These are phyloP conservation scores for Pichia paraexigua DNA, from an alignment of 805 yeast species.

Conservation along the genomic window DNA sequence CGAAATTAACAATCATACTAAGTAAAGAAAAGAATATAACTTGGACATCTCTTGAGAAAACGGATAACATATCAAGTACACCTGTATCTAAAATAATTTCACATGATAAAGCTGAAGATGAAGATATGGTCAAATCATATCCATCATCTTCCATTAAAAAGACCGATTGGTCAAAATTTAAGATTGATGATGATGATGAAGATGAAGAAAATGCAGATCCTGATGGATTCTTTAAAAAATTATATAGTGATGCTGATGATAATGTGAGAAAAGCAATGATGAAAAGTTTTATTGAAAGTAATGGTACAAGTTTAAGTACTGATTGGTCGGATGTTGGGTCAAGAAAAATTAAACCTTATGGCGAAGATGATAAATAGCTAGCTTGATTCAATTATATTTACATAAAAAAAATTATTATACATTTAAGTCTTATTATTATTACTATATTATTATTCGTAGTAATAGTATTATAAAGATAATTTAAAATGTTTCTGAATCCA, in stretches of 20 bases:
- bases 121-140: slow-evolving; percentile 26
- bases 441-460: too few relatives aligned
- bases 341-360: slow-evolving; percentile 38
- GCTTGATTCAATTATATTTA: neutral
- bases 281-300: slow-evolving; percentile 90
- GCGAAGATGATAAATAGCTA: neutral
- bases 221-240: slow-evolving; percentile 62
- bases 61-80: neutral
- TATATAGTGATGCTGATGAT: slow-evolving; percentile 75
- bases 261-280: slow-evolving; percentile 91
- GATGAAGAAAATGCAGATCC: slow-evolving; percentile 43
- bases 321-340: slow-evolving; percentile 83
- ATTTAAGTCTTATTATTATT: neutral
- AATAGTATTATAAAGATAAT: too few relatives aligned
- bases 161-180: slow-evolving; percentile 63
- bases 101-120: neutral
- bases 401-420: neutral
- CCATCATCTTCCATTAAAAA: slow-evolving; percentile 59
- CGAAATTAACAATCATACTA: slow-evolving; percentile 54
- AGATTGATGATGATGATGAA: slow-evolving; percentile 25
- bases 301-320: slow-evolving; percentile 89
- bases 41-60: neutral
- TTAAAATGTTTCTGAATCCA: slow-evolving; percentile 11
- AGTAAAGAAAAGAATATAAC: slow-evolving; percentile 4
- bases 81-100: neutral